Conservation (phyloP, 2,329 filamentous ascomycete genomes). For the Penicillium sp. region DNA sequence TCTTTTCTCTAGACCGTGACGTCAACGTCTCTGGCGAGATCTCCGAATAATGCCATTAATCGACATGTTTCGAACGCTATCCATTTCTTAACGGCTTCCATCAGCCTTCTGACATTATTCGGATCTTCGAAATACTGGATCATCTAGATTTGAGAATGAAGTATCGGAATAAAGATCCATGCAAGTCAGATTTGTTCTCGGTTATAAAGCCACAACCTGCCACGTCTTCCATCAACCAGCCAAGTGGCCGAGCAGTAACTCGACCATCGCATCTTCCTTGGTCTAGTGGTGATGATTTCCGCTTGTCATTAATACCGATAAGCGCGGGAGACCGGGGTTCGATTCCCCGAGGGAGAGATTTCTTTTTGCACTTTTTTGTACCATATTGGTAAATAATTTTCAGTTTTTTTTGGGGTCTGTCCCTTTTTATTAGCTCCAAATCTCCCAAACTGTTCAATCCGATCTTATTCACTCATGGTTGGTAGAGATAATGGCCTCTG, state of each 20-base stretch:
- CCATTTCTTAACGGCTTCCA: neutral
- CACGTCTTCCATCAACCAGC: slow-evolving; percentile 15
- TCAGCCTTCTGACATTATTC: neutral
- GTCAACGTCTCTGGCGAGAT: neutral
- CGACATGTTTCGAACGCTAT: neutral
- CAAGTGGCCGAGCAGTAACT: slow-evolving; percentile 29
- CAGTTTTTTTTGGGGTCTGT: neutral
- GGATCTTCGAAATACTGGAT: neutral
- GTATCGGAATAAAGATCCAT: neutral
- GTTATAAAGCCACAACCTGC: neutral
- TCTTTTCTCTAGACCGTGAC: neutral
- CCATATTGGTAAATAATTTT: neutral
- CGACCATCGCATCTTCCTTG: slow-evolving; percentile 25
- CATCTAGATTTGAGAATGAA: neutral
- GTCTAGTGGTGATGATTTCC: slow-evolving; percentile 35
- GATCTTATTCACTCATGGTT: neutral
- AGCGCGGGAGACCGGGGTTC: slow-evolving; percentile 39
- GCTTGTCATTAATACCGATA: slow-evolving; percentile 30
- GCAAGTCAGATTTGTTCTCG: accelerated
- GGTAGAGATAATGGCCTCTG: neutral
- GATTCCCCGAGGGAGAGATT: slow-evolving; percentile 36
- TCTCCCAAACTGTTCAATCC: accelerated
- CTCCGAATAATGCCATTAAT: neutral
- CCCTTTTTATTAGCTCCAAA: neutral
- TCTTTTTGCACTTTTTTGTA: slow-evolving; percentile 9